Evolutionary conservation across 78 protist genomes (phyloP).

Genomic region (Fonticula alba): DNA sequence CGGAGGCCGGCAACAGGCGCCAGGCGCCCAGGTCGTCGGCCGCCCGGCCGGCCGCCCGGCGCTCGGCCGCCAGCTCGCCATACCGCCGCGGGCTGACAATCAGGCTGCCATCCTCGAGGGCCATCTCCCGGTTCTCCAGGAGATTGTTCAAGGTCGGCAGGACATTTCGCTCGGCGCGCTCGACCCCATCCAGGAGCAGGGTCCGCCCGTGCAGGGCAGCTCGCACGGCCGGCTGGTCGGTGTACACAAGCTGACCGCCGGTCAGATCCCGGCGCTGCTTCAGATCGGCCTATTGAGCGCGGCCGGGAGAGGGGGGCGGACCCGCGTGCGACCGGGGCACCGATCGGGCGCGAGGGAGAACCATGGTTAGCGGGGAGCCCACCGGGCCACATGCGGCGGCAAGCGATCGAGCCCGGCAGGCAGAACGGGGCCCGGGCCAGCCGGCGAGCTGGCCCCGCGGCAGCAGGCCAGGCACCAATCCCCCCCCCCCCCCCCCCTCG

Average conservation of each 20-base stretch:
- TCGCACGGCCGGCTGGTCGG: slow-evolving; percentile 32
- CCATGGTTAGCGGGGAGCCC: too few species aligned
- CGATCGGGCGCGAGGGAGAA: too few species aligned
- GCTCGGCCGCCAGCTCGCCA: slow-evolving; percentile 11
- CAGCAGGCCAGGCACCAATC: too few species aligned
- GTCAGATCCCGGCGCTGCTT: slow-evolving; percentile 36
- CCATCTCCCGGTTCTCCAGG: slow-evolving; percentile 66
- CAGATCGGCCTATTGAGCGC: too few species aligned
- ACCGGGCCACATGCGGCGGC: too few species aligned
- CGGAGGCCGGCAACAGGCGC: slow-evolving; percentile 23
- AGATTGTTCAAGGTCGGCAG: slow-evolving; percentile 46
- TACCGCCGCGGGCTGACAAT: slow-evolving; percentile 13
- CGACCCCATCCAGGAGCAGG: slow-evolving; percentile 53
- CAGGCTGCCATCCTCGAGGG: slow-evolving; percentile 41
- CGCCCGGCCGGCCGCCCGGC: neutral
- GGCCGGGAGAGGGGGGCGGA: too few species aligned
- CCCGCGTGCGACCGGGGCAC: too few species aligned
- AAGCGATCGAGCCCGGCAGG: too few species aligned
- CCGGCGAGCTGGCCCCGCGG: too few species aligned
- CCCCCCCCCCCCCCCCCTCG: too few species aligned
- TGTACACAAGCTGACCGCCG: slow-evolving; percentile 10
- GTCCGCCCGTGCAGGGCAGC: slow-evolving; percentile 58
- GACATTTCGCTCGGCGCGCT: slow-evolving; percentile 45
- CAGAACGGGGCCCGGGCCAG: too few species aligned
- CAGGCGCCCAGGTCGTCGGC: slow-evolving; percentile 13